Evolutionary conservation across 257 asterid genomes (phyloP).

Genomic region (Nicotiana tomentosiformis): DNA sequence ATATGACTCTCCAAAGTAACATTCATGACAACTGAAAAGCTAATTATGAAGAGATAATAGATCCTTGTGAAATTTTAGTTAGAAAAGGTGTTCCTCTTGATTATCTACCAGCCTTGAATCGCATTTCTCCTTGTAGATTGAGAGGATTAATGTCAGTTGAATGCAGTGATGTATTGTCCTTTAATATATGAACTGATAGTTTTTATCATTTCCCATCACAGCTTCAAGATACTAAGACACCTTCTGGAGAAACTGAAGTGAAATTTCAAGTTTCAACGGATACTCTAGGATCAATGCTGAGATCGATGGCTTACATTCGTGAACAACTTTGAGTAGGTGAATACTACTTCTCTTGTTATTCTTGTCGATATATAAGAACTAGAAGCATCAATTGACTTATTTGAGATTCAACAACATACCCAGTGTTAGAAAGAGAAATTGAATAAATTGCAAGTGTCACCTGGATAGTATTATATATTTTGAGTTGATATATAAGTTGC

Average conservation of each 20-base stretch:
- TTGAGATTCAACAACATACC: background rate
- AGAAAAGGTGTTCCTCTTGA: background rate
- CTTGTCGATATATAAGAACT: background rate
- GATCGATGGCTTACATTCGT: conserved; percentile 72
- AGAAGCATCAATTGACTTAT: background rate
- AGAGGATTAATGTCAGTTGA: background rate
- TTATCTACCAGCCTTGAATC: background rate
- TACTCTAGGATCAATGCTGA: conserved; percentile 65
- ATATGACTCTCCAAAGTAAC: background rate
- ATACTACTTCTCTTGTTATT: conserved; percentile 19
- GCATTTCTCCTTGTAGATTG: background rate
- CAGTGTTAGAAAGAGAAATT: background rate
- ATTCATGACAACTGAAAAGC: conserved; percentile 1
- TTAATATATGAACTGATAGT: background rate
- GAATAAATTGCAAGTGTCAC: background rate
- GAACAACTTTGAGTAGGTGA: conserved; percentile 61
- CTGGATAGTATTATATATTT: background rate
- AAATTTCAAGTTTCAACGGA: conserved; percentile 83
- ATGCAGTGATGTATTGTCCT: background rate
- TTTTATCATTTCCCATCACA: conserved; percentile 21
- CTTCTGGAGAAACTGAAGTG: conserved; percentile 67
- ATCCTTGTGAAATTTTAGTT: background rate
- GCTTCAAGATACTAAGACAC: conserved; percentile 58
- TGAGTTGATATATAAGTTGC: background rate
- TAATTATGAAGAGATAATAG: background rate